phyloP scores from a whole-genome alignment of 305 asterid genomes.

The Nicotiana rustica region DNA sequence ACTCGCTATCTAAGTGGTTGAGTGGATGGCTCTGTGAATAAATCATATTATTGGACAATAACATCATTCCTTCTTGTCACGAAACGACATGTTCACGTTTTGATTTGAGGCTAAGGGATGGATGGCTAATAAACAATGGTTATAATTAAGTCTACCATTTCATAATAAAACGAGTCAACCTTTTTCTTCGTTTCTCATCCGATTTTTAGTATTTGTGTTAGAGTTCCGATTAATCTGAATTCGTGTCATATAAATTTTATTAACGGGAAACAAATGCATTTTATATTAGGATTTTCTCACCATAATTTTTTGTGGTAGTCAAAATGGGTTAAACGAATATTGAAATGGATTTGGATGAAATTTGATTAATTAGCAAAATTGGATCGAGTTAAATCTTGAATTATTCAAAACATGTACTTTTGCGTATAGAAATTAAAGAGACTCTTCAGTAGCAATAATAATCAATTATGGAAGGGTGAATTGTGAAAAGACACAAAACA shows the following conservation, averaged over 20 bases:
- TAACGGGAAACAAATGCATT: too few relatives aligned
- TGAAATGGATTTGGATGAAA: not conserved
- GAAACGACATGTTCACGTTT: not conserved
- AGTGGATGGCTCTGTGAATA: too few relatives aligned
- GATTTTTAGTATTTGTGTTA: too few relatives aligned
- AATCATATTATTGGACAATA: too few relatives aligned
- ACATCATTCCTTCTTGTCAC: not conserved
- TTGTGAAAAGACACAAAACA: too few relatives aligned
- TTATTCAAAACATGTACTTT: not conserved
- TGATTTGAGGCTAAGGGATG: not conserved
- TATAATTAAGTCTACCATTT: not conserved
- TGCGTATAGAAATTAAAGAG: not conserved
- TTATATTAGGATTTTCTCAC: too few relatives aligned
- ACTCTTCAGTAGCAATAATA: not conserved
- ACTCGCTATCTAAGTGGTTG: too few relatives aligned
- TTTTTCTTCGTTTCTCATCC: too few relatives aligned
- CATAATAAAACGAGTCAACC: not conserved
- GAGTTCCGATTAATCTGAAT: too few relatives aligned
- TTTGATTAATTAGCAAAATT: not conserved
- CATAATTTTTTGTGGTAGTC: not conserved
- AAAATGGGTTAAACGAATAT: not conserved
- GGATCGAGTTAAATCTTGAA: not conserved
- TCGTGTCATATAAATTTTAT: too few relatives aligned
- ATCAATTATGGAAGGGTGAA: not conserved
- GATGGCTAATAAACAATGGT: not conserved